A percentile compares a stretch with the other conserved stretches of the same genome.
phyloP scores from a whole-genome alignment of 1,139 yeast genomes.

The Candida neerlandica region DNA sequence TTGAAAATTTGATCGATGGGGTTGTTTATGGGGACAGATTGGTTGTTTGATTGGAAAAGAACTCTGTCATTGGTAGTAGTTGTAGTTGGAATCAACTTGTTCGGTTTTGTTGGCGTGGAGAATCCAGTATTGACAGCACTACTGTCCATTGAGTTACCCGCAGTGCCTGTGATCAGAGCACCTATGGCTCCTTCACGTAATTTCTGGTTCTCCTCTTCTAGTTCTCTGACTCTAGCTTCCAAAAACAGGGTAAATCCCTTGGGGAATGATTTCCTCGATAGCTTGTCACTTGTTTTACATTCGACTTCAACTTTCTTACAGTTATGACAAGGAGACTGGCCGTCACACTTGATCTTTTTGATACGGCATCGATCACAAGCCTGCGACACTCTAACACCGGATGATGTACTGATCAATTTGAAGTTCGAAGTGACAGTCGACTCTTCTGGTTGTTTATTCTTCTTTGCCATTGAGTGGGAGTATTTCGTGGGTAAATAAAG shows the following conservation, averaged over 20 bases:
- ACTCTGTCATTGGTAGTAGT: constrained; percentile 18
- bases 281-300: constrained; percentile 71
- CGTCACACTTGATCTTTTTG: constrained; percentile 78
- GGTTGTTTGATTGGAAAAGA: constrained; percentile 18
- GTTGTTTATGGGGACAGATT: constrained; percentile 39
- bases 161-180: constrained; percentile 10
- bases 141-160: background rate
- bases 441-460: constrained; percentile 2
- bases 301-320: constrained; percentile 65
- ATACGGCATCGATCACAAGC: constrained; percentile 82
- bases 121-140: constrained; percentile 2
- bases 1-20: constrained; percentile 54
- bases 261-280: constrained; percentile 73
- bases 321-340: constrained; percentile 68
- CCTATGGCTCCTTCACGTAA: constrained; percentile 26
- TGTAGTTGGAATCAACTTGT: constrained; percentile 14
- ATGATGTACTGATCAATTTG: constrained; percentile 43
- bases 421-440: constrained; percentile 25
- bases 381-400: constrained; percentile 60
- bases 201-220: constrained; percentile 59
- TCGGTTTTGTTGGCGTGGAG: background rate
- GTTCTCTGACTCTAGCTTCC: constrained; percentile 59
- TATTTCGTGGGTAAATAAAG: too few species aligned
- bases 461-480: constrained; percentile 3
- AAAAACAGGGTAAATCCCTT: constrained; percentile 76